phyloP scores from a whole-genome alignment of 2,329 filamentous ascomycete genomes.

The Tolypocladium paradoxum region DNA sequence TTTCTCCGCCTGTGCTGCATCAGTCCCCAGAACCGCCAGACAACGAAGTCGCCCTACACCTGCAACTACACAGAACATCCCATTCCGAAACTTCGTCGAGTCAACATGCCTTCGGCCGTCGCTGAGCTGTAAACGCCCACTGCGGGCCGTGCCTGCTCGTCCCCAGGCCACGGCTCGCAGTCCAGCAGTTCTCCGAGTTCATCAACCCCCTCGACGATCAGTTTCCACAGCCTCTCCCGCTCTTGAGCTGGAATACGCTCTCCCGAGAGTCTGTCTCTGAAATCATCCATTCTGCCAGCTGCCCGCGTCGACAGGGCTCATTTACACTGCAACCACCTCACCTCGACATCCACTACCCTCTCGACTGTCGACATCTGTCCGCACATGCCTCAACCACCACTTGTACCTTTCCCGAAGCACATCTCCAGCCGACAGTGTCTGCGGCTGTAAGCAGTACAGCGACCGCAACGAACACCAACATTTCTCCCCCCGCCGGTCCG shows the following conservation, averaged over 20 bases:
- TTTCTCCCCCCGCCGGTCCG: background rate
- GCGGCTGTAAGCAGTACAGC: background rate
- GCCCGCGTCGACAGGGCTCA: conserved; percentile 18
- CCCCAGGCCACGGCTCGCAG: conserved; percentile 52
- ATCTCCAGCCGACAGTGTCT: background rate
- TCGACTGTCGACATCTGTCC: background rate
- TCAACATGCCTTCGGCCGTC: conserved; percentile 62
- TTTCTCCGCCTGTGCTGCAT: conserved; percentile 17
- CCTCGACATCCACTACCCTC: background rate
- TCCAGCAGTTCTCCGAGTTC: conserved; percentile 77
- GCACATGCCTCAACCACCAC: background rate
- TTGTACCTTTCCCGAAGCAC: background rate
- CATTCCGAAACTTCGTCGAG: conserved; percentile 57
- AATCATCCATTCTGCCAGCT: conserved; percentile 18
- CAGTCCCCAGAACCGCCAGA: conserved; percentile 29
- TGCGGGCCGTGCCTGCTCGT: conserved; percentile 48
- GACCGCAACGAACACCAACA: background rate
- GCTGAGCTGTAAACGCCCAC: conserved; percentile 88
- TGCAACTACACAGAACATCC: conserved; percentile 20
- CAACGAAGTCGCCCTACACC: conserved; percentile 51
- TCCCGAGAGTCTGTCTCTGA: conserved; percentile 28
- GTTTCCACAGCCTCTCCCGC: conserved; percentile 48
- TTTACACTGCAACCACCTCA: conserved; percentile 4
- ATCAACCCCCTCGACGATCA: conserved; percentile 47
- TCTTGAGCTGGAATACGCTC: conserved; percentile 24